Evolutionary conservation across 2,329 filamentous ascomycete genomes (phyloP).

Genomic region (Proliferodiscus dingleyae): DNA sequence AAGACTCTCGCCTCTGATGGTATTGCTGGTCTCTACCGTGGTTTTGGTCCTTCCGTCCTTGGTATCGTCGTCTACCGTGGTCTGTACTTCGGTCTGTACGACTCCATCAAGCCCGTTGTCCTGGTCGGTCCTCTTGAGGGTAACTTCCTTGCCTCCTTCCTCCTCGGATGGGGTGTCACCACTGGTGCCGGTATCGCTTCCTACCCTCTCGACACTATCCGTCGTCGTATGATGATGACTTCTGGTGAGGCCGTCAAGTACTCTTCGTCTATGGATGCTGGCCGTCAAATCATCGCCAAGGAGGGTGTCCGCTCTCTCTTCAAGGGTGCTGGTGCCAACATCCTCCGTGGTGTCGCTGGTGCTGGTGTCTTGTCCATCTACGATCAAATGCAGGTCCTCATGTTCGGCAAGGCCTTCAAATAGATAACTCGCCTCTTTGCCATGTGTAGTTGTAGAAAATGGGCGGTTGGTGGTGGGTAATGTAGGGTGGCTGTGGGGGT

Average conservation of each 20-base stretch:
- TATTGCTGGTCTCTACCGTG: slow-evolving; percentile 99
- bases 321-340: slow-evolving; percentile 99
- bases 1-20: slow-evolving; percentile 99
- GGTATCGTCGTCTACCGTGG: slow-evolving; percentile 99
- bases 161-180: slow-evolving; percentile 98
- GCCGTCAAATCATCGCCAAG: slow-evolving; percentile 91
- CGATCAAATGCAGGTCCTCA: slow-evolving; percentile 97
- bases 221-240: slow-evolving; percentile 99
- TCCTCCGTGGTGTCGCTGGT: slow-evolving; percentile 99
- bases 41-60: slow-evolving; percentile 98
- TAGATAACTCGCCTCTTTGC: slow-evolving; percentile 31
- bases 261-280: slow-evolving; percentile 92
- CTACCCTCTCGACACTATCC: slow-evolving; percentile 99
- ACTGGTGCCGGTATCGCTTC: slow-evolving; percentile 99
- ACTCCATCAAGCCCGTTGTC: slow-evolving; percentile 99
- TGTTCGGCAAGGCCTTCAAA: slow-evolving; percentile 99
- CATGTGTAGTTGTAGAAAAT: slow-evolving; percentile 26
- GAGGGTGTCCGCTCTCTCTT: slow-evolving; percentile 99
- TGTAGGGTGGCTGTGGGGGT: slow-evolving; percentile 12
- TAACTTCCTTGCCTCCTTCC: slow-evolving; percentile 99
- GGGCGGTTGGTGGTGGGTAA: slow-evolving; percentile 20
- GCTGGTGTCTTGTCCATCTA: slow-evolving; percentile 99
- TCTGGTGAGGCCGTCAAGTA: slow-evolving; percentile 98
- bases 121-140: slow-evolving; percentile 86
- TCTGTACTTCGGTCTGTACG: slow-evolving; percentile 99